Evolutionary conservation across 2,329 filamentous ascomycete species (phyloP), one percentile per base, ranked within the genome.

Genomic region (Pseudogymnoascus verrucosus): DNA sequence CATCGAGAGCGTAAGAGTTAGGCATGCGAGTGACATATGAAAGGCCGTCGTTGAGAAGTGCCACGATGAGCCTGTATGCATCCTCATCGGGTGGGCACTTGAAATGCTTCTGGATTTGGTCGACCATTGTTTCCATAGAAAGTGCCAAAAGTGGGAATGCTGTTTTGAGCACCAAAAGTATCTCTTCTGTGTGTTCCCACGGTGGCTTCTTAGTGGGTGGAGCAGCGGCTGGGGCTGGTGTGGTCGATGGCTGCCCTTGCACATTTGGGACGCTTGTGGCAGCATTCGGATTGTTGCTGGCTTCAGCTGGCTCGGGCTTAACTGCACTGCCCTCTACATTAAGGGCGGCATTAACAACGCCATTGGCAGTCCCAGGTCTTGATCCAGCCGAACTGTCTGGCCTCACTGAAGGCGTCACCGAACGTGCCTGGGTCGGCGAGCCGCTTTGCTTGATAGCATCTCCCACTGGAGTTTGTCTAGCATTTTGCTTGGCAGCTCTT

Each of bases 101-200:
- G 84, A 99, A 99, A 77, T 98, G 89, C 80, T 98, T 98, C 75
- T 95, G 90, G 65, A 99, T 96, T 76, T 98, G 93, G 73, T 99
- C 95, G 31, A 98, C 93, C 92, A 98, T 99, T 0, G 93, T 96
- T 78, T 99, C 95, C 95, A 99, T 98, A 0, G 93, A 97, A 47
- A 98, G 80, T 8, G 96, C 95, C 69, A 99, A 84, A 16, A 99
- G 82, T 23, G 95, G 95, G 80, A 98, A 99, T 0, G 93, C 93
- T 5, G 95, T 98, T 81, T 99, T 98, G 62, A 99, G 86, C 31
- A 92, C 90, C 36, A 92, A 90, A 83, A 96, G 92, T 65, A 99
- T 91, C 74, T 98, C 93, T 69, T 99, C 95, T 0, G 92, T 93
- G 70, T 96, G 88, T 73, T 99, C 95, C 95, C 95, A 98, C 0